Evolutionary conservation across 2,329 filamentous ascomycete genomes (phyloP).

Genomic region (Didymella arachidicola): DNA sequence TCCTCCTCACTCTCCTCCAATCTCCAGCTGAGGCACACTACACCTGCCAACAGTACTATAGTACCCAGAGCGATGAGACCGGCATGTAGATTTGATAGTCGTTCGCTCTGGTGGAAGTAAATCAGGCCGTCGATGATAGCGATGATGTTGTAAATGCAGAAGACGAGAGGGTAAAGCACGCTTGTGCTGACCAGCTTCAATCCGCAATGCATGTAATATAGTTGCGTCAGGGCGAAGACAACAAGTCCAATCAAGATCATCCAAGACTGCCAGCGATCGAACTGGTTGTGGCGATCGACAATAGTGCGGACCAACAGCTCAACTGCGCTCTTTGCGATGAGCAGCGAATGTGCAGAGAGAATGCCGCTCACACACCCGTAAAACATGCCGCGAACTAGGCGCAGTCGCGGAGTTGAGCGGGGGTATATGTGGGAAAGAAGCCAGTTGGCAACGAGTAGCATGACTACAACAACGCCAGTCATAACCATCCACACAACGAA

Average conservation of each 20-base stretch:
- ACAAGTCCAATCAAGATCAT: conserved; percentile 84
- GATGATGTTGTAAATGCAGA: conserved; percentile 99
- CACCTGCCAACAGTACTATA: conserved; percentile 82
- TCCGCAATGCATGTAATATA: conserved; percentile 94
- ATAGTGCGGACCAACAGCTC: conserved; percentile 90
- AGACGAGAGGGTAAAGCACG: conserved; percentile 94
- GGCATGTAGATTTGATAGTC: conserved; percentile 77
- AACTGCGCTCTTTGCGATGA: conserved; percentile 95
- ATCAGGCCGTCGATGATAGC: conserved; percentile 96
- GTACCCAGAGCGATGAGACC: conserved; percentile 87
- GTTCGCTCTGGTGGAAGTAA: conserved; percentile 89
- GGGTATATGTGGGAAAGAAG: conserved; percentile 50
- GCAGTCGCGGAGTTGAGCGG: conserved; percentile 67
- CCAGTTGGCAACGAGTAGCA: conserved; percentile 65
- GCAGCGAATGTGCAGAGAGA: conserved; percentile 87
- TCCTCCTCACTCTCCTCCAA: conserved; percentile 76
- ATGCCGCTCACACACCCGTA: conserved; percentile 91
- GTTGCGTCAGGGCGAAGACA: conserved; percentile 81
- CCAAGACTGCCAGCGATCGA: conserved; percentile 95
- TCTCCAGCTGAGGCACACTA: conserved; percentile 92
- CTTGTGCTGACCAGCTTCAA: conserved; percentile 95
- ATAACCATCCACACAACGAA: conserved; percentile 91
- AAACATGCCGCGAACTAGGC: conserved; percentile 79
- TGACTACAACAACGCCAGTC: conserved; percentile 75
- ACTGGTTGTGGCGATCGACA: conserved; percentile 87